Evolutionary conservation across 2,329 filamentous ascomycete species (phyloP).

Genomic region (Clarireedia hainanense): DNA sequence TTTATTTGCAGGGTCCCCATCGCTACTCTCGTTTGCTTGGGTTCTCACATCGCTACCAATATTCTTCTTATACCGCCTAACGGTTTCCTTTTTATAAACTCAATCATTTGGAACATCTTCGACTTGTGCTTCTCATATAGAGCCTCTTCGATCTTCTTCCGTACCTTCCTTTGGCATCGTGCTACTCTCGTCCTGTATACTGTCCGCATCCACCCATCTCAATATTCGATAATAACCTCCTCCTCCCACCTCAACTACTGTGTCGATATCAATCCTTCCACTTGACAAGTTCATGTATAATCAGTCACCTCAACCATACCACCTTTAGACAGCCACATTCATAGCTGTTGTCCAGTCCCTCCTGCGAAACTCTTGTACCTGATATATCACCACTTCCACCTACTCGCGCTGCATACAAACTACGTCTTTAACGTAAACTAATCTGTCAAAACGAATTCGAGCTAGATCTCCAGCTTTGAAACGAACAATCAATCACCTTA

Average conservation of each 20-base stretch:
- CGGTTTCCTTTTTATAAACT: slow-evolving; percentile 28
- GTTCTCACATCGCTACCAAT: slow-evolving; percentile 23
- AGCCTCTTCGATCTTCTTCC: slow-evolving; percentile 28
- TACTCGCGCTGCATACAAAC: slow-evolving; percentile 7
- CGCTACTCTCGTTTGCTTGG: slow-evolving; percentile 27
- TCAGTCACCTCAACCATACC: slow-evolving; percentile 23
- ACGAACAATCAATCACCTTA: not conserved
- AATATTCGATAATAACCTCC: slow-evolving; percentile 20
- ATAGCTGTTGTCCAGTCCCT: slow-evolving; percentile 32
- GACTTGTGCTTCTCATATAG: slow-evolving; percentile 26
- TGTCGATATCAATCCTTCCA: slow-evolving; percentile 5
- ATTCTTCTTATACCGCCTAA: slow-evolving; percentile 29
- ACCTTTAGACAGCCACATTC: slow-evolving; percentile 28
- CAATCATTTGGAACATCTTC: slow-evolving; percentile 28
- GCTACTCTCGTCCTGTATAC: slow-evolving; percentile 22
- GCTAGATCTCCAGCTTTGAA: slow-evolving; percentile 5
- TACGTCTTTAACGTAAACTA: slow-evolving; percentile 18
- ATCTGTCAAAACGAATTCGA: slow-evolving; percentile 12
- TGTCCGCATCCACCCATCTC: not conserved
- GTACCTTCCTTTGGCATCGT: slow-evolving; percentile 30
- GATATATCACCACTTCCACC: slow-evolving; percentile 11
- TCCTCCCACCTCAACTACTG: slow-evolving; percentile 13
- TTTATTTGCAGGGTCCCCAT: slow-evolving; percentile 30
- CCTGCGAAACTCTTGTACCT: slow-evolving; percentile 17
- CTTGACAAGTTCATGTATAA: slow-evolving; percentile 28